These are phyloP conservation scores for Beta corolliflora DNA, from an alignment of 179 eudicot species.

Conservation along the genomic window DNA sequence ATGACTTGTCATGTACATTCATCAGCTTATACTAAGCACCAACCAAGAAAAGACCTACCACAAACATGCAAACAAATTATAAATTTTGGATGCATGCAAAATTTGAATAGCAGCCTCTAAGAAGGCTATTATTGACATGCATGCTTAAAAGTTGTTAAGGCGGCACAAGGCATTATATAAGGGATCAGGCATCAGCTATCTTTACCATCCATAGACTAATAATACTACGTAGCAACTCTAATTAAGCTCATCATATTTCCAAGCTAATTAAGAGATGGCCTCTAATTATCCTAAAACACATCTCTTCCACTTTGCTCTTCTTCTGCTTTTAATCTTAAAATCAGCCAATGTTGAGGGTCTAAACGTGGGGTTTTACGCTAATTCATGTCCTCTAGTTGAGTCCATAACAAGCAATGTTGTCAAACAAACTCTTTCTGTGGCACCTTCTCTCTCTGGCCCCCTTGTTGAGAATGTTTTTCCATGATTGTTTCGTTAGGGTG, in stretches of 20 bases:
- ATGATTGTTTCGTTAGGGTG: conserved; percentile 47
- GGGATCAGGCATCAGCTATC: neutral
- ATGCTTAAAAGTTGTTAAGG: neutral
- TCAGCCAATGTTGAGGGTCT: conserved; percentile 22
- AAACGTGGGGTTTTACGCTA: conserved; percentile 31
- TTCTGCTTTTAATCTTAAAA: conserved; percentile 16
- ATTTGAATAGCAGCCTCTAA: conserved; percentile 16
- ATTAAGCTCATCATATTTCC: neutral
- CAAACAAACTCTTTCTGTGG: conserved; percentile 8
- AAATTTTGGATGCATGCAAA: conserved; percentile 10
- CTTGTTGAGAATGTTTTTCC: conserved; percentile 39
- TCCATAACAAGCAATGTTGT: conserved; percentile 22
- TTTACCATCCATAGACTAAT: neutral
- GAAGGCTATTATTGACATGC: neutral
- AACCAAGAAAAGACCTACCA: neutral
- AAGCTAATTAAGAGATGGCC: conserved; percentile 9
- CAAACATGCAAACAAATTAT: conserved; percentile 2
- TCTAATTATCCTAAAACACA: neutral
- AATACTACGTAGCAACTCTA: neutral
- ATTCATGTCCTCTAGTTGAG: conserved; percentile 43
- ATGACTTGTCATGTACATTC: too few relatives aligned
- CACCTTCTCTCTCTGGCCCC: conserved; percentile 43
- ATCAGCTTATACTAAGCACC: neutral
- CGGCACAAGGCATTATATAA: neutral
- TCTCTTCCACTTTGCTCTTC: conserved; percentile 17